These are phyloP conservation scores for Curvularia verruculosa DNA, from an alignment of 2,329 filamentous ascomycete species.

Conservation along the genomic window DNA sequence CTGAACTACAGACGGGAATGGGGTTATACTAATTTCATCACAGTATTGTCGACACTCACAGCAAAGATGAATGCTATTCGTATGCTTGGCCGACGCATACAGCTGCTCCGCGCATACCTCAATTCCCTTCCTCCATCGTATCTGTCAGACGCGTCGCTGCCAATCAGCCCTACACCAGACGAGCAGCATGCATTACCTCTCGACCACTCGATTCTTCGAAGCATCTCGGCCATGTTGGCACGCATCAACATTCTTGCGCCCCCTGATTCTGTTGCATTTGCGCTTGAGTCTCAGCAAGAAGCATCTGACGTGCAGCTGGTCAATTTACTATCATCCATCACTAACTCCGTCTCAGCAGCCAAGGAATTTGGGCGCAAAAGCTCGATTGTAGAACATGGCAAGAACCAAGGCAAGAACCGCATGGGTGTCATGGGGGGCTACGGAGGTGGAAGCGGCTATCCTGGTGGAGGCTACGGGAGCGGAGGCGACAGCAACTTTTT, in stretches of 20 bases:
- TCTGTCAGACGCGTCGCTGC: conserved; percentile 56
- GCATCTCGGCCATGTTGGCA: conserved; percentile 83
- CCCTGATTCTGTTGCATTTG: conserved; percentile 67
- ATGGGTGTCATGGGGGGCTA: conserved; percentile 24
- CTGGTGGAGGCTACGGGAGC: conserved; percentile 18
- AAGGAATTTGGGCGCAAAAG: conserved; percentile 80
- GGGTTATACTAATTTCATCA: conserved; percentile 12
- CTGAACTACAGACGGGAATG: neutral
- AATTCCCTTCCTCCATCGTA: conserved; percentile 71
- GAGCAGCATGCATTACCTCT: conserved; percentile 44
- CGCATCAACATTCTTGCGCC: conserved; percentile 83
- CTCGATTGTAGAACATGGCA: conserved; percentile 51
- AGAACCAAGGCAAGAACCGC: conserved; percentile 40
- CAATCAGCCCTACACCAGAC: conserved; percentile 39
- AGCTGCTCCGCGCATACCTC: conserved; percentile 71
- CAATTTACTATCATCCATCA: conserved; percentile 74
- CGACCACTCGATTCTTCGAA: conserved; percentile 78
- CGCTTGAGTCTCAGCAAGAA: conserved; percentile 75
- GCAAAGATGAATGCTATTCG: conserved; percentile 92
- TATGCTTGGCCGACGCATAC: conserved; percentile 74
- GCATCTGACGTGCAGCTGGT: conserved; percentile 84
- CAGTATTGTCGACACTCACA: conserved; percentile 71
- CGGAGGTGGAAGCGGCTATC: conserved; percentile 17
- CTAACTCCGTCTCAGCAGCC: conserved; percentile 72
- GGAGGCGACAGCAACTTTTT: conserved; percentile 29